Conservation (phyloP, 345 rosid genomes). For the Eucalyptus pauciflora region DNA sequence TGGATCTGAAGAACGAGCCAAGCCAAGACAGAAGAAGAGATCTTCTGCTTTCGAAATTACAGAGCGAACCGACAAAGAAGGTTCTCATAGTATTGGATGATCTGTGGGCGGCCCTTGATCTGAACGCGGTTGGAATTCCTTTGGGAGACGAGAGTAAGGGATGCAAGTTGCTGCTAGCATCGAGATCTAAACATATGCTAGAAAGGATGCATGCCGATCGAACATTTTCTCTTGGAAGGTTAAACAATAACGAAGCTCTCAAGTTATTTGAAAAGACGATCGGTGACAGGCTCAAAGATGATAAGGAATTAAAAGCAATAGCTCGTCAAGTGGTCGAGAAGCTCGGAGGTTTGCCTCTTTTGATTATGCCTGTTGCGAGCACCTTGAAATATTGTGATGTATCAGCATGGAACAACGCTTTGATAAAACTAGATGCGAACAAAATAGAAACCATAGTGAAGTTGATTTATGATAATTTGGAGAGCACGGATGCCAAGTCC, state of each 20-base stretch:
- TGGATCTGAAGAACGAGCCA: background rate
- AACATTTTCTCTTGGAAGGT: too few species aligned
- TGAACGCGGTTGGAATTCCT: too few species aligned
- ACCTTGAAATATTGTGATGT: accelerated
- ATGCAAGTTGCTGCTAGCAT: too few species aligned
- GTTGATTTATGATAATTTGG: accelerated
- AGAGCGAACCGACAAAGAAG: accelerated
- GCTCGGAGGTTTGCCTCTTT: background rate
- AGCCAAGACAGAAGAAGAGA: background rate
- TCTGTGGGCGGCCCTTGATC: too few species aligned
- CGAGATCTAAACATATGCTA: too few species aligned
- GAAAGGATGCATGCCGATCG: too few species aligned
- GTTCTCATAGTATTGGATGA: background rate
- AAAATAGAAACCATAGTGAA: too few species aligned
- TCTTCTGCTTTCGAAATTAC: accelerated
- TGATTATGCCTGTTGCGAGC: accelerated
- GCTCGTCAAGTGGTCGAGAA: accelerated
- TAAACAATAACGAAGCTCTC: too few species aligned
- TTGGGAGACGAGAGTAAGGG: too few species aligned
- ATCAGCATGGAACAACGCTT: accelerated
- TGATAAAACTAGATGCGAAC: too few species aligned
- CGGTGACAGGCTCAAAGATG: accelerated
- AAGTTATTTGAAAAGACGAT: background rate
- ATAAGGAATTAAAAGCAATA: accelerated
- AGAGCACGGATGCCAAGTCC: accelerated